Percentiles rank a stretch among this genome's conserved stretches.
These are phyloP conservation scores for Metschnikowia henanensis DNA, from an alignment of 805 yeast species.

Conservation along the genomic window DNA sequence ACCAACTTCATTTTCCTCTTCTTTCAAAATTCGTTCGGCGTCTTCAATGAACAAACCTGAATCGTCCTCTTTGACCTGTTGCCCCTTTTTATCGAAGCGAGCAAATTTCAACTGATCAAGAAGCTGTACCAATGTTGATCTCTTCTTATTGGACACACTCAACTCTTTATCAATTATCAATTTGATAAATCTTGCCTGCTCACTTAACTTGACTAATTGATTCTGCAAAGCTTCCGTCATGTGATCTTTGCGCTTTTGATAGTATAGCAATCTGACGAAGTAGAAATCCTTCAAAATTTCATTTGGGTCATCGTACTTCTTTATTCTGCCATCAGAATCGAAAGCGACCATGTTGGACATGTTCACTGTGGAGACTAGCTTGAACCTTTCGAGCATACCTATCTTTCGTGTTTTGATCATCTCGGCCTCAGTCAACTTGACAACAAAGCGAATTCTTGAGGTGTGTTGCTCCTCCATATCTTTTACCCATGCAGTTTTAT, in stretches of 20 bases:
- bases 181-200: slow-evolving; percentile 90
- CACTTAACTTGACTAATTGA: slow-evolving; percentile 70
- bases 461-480: slow-evolving; percentile 96
- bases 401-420: slow-evolving; percentile 75
- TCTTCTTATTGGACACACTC: slow-evolving; percentile 71
- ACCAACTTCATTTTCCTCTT: slow-evolving; percentile 43
- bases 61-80: slow-evolving; percentile 51
- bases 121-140: slow-evolving; percentile 60
- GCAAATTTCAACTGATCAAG: slow-evolving; percentile 70
- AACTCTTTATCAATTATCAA: slow-evolving; percentile 79
- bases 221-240: slow-evolving; percentile 67
- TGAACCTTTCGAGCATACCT: slow-evolving; percentile 85
- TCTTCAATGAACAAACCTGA: slow-evolving; percentile 21
- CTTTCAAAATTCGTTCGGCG: slow-evolving; percentile 35
- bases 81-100: slow-evolving; percentile 68
- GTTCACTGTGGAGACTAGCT: slow-evolving; percentile 64
- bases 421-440: slow-evolving; percentile 73
- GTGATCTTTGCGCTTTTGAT: slow-evolving; percentile 87
- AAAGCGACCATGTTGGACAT: slow-evolving; percentile 93
- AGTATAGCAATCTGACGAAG: slow-evolving; percentile 81
- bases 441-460: slow-evolving; percentile 72
- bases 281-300: slow-evolving; percentile 85
- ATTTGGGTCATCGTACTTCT: slow-evolving; percentile 70
- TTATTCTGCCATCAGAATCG: slow-evolving; percentile 85
- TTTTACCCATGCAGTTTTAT: slow-evolving; percentile 85